Conservation (phyloP, 257 asterid species). For the Solanum stenotomum region DNA sequence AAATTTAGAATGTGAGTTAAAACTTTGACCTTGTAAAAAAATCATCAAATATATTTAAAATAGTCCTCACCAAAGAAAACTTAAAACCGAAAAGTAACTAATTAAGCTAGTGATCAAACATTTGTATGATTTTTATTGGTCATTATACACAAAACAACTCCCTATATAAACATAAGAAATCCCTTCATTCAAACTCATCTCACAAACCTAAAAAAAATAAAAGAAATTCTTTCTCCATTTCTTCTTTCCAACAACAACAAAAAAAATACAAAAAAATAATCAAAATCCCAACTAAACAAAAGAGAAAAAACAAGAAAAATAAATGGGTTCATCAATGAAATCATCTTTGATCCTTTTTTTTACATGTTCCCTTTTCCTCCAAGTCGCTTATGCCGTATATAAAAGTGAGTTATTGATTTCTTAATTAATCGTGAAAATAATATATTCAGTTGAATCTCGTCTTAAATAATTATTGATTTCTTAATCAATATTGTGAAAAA, state of each 20-base stretch:
- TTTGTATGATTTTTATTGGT: background rate
- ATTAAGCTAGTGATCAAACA: background rate
- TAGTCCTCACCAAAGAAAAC: background rate
- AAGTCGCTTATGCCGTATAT: slow-evolving; percentile 13
- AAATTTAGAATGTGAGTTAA: background rate
- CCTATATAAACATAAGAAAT: background rate
- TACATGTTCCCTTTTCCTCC: slow-evolving; percentile 27
- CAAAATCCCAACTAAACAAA: background rate
- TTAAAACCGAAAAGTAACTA: background rate
- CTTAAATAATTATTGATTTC: too few species aligned
- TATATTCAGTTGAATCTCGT: too few species aligned
- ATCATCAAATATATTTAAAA: background rate
- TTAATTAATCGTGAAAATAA: background rate
- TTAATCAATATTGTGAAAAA: background rate
- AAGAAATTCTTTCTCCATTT: background rate
- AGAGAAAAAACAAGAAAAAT: background rate
- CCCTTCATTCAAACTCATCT: background rate
- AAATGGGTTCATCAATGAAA: slow-evolving; percentile 44
- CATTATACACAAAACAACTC: background rate
- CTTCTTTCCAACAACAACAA: background rate
- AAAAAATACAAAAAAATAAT: background rate
- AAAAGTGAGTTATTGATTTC: background rate
- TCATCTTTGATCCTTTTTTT: slow-evolving; percentile 25
- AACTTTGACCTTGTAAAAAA: background rate
- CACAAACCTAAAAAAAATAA: background rate